phyloP scores from a whole-genome alignment of 2,329 filamentous ascomycete species.

The Fusarium pseudoanthophilum region DNA sequence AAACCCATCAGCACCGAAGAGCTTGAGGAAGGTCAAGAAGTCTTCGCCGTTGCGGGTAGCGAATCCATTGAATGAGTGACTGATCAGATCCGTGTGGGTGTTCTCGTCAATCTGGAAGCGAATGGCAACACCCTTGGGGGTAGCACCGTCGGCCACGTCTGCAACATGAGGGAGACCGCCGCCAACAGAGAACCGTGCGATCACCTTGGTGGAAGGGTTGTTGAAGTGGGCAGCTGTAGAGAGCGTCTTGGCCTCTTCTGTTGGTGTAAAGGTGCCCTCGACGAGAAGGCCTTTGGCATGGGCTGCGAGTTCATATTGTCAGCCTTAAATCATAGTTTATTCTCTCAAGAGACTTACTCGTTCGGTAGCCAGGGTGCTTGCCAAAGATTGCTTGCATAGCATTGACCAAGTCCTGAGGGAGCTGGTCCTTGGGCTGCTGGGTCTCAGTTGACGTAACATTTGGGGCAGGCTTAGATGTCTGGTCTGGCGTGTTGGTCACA shows the following conservation, averaged over 20 bases:
- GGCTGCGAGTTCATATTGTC: too few relatives aligned
- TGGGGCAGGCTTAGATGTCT: background rate
- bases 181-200: conserved; percentile 25
- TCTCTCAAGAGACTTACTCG: background rate
- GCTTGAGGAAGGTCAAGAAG: conserved; percentile 18
- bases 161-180: conserved; percentile 14
- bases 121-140: conserved; percentile 22
- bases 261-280: conserved; percentile 16
- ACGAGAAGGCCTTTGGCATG: conserved; percentile 25
- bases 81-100: conserved; percentile 22
- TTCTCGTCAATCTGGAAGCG: conserved; percentile 24
- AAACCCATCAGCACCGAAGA: conserved; percentile 4
- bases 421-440: background rate
- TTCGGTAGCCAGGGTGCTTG: conserved; percentile 24
- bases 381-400: conserved; percentile 27
- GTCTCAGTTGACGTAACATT: background rate
- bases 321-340: too few relatives aligned
- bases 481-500: background rate
- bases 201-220: conserved; percentile 6
- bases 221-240: conserved; percentile 24
- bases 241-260: conserved; percentile 12
- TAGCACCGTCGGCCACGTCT: conserved; percentile 13
- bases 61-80: conserved; percentile 23
- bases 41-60: conserved; percentile 8
- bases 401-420: conserved; percentile 17